A percentile compares a stretch with the other conserved stretches of the same genome.
Conservation (phyloP, 345 rosid species). For the rapeseed (Brassica napus) region Da-Ae NC_063448.1:55938501-55939000, state of each 20-base stretch:
- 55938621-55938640: constrained; percentile 64
- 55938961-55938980: constrained; percentile 15
- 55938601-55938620: constrained; percentile 71
- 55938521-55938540: too few relatives aligned
- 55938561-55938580: not conserved
- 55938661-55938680: constrained; percentile 61
- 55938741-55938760: constrained; percentile 72
- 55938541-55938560: not conserved
- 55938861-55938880: constrained; percentile 19
- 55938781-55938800: constrained; percentile 36
- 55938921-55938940: constrained; percentile 5
- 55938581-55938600: constrained; percentile 47
- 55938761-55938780: constrained; percentile 63
- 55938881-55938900: not conserved
- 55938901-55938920: constrained; percentile 22
- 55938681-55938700: constrained; percentile 82
- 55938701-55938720: constrained; percentile 89
- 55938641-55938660: constrained; percentile 60
- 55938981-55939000: constrained; percentile 9
- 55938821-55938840: constrained; percentile 40
- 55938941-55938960: not conserved
- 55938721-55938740: constrained; percentile 72
- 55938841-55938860: constrained; percentile 38
- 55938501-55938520: too few relatives aligned
- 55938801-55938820: constrained; percentile 30